Evolutionary conservation across 1,284 basidiomycete genomes (phyloP).

Genomic region (Heliocybe sulcata): DNA sequence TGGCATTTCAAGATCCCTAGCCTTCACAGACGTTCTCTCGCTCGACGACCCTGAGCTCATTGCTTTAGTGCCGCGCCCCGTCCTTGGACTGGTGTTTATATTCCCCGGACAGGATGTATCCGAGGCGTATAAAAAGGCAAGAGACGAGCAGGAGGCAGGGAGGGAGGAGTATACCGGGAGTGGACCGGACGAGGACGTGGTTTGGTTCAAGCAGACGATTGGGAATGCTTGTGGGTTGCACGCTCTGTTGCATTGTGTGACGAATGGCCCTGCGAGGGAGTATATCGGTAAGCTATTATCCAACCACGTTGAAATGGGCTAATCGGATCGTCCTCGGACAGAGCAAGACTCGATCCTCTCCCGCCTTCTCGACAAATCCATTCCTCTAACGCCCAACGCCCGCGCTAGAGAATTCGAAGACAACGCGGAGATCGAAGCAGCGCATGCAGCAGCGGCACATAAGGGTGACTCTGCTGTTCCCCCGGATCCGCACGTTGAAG

Average conservation of each 20-base stretch:
- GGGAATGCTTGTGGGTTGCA: constrained; percentile 28
- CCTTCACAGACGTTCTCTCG: constrained; percentile 37
- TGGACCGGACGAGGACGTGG: constrained; percentile 21
- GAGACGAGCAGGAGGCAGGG: constrained; percentile 15
- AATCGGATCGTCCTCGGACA: not conserved
- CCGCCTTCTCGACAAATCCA: not conserved
- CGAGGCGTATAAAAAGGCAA: constrained; percentile 14
- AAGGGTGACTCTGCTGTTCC: constrained; percentile 19
- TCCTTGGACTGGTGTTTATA: constrained; percentile 34
- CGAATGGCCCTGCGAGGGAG: constrained; percentile 18
- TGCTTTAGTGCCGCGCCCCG: constrained; percentile 30
- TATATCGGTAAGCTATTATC: constrained; percentile 16
- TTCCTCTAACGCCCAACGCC: constrained; percentile 15
- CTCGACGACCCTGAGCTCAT: constrained; percentile 34
- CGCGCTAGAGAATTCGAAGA: constrained; percentile 22
- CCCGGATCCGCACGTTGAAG: constrained; percentile 17
- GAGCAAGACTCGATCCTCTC: not conserved
- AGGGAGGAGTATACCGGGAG: constrained; percentile 18
- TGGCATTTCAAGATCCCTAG: constrained; percentile 22
- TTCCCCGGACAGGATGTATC: constrained; percentile 22
- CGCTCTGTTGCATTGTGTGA: constrained; percentile 23
- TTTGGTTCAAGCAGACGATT: constrained; percentile 29
- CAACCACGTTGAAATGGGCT: not conserved
- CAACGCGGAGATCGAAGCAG: constrained; percentile 20
- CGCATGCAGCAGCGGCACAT: constrained; percentile 20